Conservation (phyloP, 768 basidiomycete species). For the Pisolithus orientalis region DNA sequence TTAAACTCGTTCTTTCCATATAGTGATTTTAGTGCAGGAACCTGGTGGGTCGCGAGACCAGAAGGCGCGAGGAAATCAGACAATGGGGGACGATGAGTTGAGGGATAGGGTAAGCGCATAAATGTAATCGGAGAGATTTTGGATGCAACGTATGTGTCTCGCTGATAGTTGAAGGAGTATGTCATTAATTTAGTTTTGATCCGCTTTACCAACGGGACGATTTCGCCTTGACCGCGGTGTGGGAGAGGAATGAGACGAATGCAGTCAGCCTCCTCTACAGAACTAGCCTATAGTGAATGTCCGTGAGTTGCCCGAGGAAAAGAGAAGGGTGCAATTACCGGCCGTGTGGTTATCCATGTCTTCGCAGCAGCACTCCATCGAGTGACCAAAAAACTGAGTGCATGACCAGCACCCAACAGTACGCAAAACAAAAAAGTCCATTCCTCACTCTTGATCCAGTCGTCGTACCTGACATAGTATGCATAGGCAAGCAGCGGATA, state of each 20-base stretch:
- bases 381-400: constrained; percentile 87
- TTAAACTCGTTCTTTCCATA: constrained; percentile 96
- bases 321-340: constrained; percentile 36
- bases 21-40: constrained; percentile 49
- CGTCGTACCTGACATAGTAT: constrained; percentile 86
- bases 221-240: constrained; percentile 86
- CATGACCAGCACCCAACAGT: constrained; percentile 78
- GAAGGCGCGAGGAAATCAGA: constrained; percentile 54
- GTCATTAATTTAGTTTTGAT: constrained; percentile 47
- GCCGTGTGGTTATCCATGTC: constrained; percentile 73
- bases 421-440: constrained; percentile 97
- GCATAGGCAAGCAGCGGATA: constrained; percentile 86
- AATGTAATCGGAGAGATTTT: constrained; percentile 57
- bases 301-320: background rate
- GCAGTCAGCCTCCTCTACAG: constrained; percentile 67
- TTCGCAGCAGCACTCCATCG: constrained; percentile 80
- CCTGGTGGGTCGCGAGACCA: constrained; percentile 44
- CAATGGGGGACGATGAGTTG: constrained; percentile 61
- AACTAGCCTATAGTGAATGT: constrained; percentile 40
- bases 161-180: constrained; percentile 91
- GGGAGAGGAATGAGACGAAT: constrained; percentile 74
- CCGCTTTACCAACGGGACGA: constrained; percentile 70
- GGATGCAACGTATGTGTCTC: constrained; percentile 81
- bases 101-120: constrained; percentile 82
- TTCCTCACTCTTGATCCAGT: constrained; percentile 89